A percentile compares a stretch with the other conserved stretches of the same genome.
phyloP scores from a whole-genome alignment of 768 basidiomycete genomes.

The Serendipita vermifera region DNA sequence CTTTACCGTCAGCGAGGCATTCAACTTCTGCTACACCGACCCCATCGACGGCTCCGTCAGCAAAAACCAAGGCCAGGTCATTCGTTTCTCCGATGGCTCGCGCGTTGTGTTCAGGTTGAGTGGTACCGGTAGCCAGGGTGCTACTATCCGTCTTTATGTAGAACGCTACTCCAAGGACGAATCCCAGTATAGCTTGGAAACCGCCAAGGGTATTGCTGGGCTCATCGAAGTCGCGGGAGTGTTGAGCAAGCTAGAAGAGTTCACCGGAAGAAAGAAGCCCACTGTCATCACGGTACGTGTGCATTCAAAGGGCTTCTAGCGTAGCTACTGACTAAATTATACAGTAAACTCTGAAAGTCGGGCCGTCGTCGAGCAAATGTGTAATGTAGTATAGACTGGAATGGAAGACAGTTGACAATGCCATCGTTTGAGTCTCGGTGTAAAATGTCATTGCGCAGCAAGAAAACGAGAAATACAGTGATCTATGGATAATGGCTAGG shows the following conservation, averaged over 20 bases:
- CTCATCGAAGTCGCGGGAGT: slow-evolving; percentile 90
- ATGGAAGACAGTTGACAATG: too few species aligned
- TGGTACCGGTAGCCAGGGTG: slow-evolving; percentile 92
- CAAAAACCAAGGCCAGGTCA: slow-evolving; percentile 90
- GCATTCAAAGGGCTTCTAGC: too few species aligned
- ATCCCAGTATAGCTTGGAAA: slow-evolving; percentile 32
- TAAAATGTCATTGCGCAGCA: too few species aligned
- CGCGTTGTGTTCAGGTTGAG: slow-evolving; percentile 92
- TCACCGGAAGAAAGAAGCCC: slow-evolving; percentile 76
- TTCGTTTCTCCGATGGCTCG: slow-evolving; percentile 82
- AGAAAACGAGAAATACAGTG: too few species aligned
- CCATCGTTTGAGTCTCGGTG: too few species aligned
- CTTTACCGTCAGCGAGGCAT: slow-evolving; percentile 65
- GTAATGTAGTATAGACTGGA: too few species aligned
- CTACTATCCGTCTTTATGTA: slow-evolving; percentile 91
- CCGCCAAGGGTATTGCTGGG: slow-evolving; percentile 84
- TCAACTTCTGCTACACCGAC: slow-evolving; percentile 93
- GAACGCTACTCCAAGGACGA: slow-evolving; percentile 70
- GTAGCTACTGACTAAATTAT: too few species aligned
- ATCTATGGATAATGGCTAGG: too few species aligned
- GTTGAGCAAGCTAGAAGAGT: slow-evolving; percentile 72
- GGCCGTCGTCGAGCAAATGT: too few species aligned
- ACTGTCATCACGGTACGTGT: slow-evolving; percentile 84
- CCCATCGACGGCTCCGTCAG: slow-evolving; percentile 93
- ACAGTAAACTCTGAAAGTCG: too few species aligned